Percentiles rank a stretch among this genome's conserved stretches.
Evolutionary conservation across 805 yeast genomes (phyloP).

Genomic region (Suhomyces sp.): DNA sequence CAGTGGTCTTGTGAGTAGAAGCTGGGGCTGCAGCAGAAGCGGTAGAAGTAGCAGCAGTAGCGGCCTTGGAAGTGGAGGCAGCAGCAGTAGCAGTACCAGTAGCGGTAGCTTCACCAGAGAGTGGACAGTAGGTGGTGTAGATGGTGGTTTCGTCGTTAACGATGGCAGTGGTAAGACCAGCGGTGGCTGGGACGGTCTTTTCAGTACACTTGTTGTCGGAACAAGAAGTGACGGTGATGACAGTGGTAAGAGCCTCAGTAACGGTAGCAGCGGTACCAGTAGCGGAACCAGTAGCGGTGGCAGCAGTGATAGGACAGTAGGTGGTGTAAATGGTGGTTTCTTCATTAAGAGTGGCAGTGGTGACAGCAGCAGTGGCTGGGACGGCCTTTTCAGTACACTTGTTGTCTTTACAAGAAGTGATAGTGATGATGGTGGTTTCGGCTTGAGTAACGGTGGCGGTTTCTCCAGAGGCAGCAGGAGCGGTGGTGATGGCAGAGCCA

Average conservation of each 20-base stretch:
- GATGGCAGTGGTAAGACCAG: conserved; percentile 27
- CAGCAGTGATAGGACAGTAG: conserved; percentile 27
- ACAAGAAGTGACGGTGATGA: conserved; percentile 40
- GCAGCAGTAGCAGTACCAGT: conserved; percentile 8
- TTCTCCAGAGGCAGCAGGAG: conserved; percentile 14
- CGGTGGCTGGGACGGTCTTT: conserved; percentile 15
- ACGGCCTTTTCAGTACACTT: conserved; percentile 20
- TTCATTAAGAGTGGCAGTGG: conserved; percentile 34
- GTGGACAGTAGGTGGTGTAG: conserved; percentile 42
- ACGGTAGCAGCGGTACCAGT: conserved; percentile 20
- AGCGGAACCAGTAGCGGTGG: no score
- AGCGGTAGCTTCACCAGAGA: conserved; percentile 6
- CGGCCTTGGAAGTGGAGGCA: conserved; percentile 1
- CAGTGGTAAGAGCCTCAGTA: conserved; percentile 16
- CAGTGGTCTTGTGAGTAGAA: background rate
- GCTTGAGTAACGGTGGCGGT: conserved; percentile 27
- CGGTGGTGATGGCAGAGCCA: conserved; percentile 10
- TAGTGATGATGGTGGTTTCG: conserved; percentile 27
- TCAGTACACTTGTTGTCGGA: conserved; percentile 26
- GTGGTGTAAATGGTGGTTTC: conserved; percentile 40
- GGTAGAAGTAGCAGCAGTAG: conserved; percentile 10
- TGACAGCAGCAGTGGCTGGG: conserved; percentile 13
- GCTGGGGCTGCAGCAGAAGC: conserved; percentile 5
- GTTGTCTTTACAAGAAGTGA: conserved; percentile 38
- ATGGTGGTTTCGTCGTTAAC: conserved; percentile 33